Conservation (phyloP, 805 yeast species). For the Clavispora phyllophila region DNA sequence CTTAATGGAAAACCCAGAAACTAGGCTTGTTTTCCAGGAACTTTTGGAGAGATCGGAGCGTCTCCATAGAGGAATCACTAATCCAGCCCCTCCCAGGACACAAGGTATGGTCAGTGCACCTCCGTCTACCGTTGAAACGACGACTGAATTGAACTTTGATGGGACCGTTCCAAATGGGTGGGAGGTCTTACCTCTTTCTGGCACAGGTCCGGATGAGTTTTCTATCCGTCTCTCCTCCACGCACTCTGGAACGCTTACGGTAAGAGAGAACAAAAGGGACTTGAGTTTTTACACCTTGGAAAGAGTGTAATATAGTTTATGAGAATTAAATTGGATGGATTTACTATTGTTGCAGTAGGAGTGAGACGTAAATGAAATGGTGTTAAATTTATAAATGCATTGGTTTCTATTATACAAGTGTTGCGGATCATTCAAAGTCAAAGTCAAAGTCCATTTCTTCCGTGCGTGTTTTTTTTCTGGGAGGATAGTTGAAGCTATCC, state of each 20-base stretch:
- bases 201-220: not conserved
- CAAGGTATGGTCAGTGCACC: not conserved
- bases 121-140: not conserved
- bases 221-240: not conserved
- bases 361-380: not conserved
- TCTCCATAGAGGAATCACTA: not conserved
- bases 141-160: not conserved
- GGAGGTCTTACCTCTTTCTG: not conserved
- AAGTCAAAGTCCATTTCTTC: constrained; percentile 21
- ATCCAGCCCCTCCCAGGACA: not conserved
- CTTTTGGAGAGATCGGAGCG: not conserved
- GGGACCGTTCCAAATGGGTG: not conserved
- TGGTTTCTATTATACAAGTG: constrained; percentile 7
- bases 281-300: constrained; percentile 26
- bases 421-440: constrained; percentile 18
- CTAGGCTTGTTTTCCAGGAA: not conserved
- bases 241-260: not conserved
- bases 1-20: not conserved
- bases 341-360: too few species aligned
- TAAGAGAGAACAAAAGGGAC: constrained; percentile 8
- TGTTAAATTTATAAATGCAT: not conserved
- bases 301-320: not conserved
- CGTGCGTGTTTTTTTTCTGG: not conserved
- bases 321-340: too few species aligned
- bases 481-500: not conserved